Conservation (phyloP, 495 filamentous ascomycete genomes). For the Daldinia concentrica region DNA sequence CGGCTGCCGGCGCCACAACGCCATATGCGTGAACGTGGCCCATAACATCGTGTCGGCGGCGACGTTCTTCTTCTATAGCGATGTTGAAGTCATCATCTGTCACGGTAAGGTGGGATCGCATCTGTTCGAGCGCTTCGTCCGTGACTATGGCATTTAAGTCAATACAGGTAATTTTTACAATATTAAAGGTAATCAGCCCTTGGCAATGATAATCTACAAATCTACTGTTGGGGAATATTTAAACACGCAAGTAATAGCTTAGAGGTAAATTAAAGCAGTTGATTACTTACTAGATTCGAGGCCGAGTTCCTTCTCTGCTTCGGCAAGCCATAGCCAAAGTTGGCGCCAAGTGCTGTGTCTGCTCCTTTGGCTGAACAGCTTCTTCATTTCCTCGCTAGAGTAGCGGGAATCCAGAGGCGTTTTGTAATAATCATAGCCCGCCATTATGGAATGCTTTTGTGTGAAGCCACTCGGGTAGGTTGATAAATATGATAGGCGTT, state of each 20-base stretch:
- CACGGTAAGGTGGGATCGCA: constrained; percentile 75
- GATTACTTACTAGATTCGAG: constrained; percentile 46
- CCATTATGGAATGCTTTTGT: constrained; percentile 9
- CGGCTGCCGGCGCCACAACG: constrained; percentile 74
- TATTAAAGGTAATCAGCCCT: neutral
- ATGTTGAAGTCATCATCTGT: constrained; percentile 82
- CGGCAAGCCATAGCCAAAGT: constrained; percentile 86
- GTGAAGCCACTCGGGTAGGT: neutral
- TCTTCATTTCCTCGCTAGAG: constrained; percentile 67
- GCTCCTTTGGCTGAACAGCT: constrained; percentile 74
- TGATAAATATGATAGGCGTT: constrained; percentile 7
- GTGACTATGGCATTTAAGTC: constrained; percentile 59
- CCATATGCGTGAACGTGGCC: constrained; percentile 78
- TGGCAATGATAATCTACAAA: neutral
- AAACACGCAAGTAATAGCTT: neutral
- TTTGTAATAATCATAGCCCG: constrained; percentile 53
- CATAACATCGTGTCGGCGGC: constrained; percentile 74
- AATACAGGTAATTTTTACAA: neutral
- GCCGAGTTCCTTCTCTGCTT: constrained; percentile 77
- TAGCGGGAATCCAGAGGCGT: constrained; percentile 79
- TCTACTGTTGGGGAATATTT: neutral
- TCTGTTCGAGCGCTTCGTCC: constrained; percentile 76
- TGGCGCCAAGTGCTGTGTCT: constrained; percentile 80
- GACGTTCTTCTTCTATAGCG: constrained; percentile 82
- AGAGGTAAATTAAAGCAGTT: neutral